phyloP scores from a whole-genome alignment of 1,139 yeast genomes.

The Candida sp. region DNA sequence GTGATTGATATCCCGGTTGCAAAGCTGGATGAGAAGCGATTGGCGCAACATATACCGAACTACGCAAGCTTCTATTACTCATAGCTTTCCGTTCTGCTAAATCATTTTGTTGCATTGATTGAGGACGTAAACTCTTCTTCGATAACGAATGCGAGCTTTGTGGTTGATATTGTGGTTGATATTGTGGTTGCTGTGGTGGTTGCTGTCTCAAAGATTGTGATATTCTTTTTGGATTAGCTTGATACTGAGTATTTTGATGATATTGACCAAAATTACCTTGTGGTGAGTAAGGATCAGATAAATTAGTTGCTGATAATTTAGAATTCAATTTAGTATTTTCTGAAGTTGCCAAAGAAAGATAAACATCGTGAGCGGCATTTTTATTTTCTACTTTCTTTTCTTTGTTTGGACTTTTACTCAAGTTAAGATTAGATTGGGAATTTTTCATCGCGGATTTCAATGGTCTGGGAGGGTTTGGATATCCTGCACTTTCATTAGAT shows the following conservation, averaged over 20 bases:
- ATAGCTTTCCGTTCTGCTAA: constrained; percentile 15
- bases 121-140: constrained; percentile 34
- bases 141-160: constrained; percentile 4
- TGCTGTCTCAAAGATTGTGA: constrained; percentile 33
- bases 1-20: constrained; percentile 38
- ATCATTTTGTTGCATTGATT: constrained; percentile 15
- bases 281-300: constrained; percentile 14
- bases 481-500: constrained; percentile 27
- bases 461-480: constrained; percentile 29
- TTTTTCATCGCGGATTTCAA: constrained; percentile 68
- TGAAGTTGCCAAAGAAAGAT: constrained; percentile 68
- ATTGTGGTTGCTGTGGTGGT: constrained; percentile 9
- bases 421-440: constrained; percentile 22
- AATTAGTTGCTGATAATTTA: constrained; percentile 43
- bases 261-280: constrained; percentile 3
- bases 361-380: constrained; percentile 57
- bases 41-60: constrained; percentile 37
- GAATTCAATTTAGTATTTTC: constrained; percentile 75
- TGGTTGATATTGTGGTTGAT: constrained; percentile 5
- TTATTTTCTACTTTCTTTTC: constrained; percentile 9
- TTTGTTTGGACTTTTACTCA: constrained; percentile 9
- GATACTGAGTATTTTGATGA: constrained; percentile 6
- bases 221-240: constrained; percentile 19
- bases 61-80: constrained; percentile 31
- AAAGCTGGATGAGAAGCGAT: constrained; percentile 42